These are phyloP conservation scores for Penicillium herquei DNA, from an alignment of 495 filamentous ascomycete genomes.

Conservation along the genomic window DNA sequence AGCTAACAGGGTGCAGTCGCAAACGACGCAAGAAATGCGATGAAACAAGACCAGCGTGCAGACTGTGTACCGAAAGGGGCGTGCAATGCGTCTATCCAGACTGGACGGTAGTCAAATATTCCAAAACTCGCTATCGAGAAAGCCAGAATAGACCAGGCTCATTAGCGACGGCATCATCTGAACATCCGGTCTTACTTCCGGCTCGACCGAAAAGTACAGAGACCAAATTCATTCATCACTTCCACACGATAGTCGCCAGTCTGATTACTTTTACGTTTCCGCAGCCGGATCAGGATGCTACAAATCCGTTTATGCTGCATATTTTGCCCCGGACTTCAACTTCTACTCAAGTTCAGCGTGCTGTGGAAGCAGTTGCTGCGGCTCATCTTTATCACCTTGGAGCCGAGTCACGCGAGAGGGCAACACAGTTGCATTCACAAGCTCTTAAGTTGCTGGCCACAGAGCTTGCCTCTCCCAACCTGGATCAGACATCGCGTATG, in stretches of 20 bases:
- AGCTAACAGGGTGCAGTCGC: conserved; percentile 10
- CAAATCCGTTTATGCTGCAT: conserved; percentile 12
- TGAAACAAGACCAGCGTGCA: conserved; percentile 7
- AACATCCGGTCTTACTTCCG: conserved; percentile 1
- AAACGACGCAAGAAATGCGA: conserved; percentile 13
- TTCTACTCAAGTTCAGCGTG: conserved; percentile 8
- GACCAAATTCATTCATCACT: conserved; percentile 10
- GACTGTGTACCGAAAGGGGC: conserved; percentile 1
- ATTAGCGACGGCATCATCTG: background rate
- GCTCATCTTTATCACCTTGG: conserved; percentile 12
- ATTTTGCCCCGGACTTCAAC: conserved; percentile 1
- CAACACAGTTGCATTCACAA: conserved; percentile 8
- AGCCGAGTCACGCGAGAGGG: background rate
- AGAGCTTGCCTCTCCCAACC: conserved; percentile 4
- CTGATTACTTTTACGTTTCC: conserved; percentile 9
- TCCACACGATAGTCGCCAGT: conserved; percentile 4
- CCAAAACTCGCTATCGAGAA: conserved; percentile 4
- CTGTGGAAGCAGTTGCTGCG: conserved; percentile 12
- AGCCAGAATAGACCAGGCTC: background rate
- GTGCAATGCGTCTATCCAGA: conserved; percentile 10
- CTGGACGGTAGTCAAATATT: conserved; percentile 10
- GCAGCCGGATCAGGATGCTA: background rate
- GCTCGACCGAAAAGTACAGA: conserved; percentile 4
- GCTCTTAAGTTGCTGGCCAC: conserved; percentile 5
- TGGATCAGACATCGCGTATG: background rate